These are phyloP conservation scores for Plasmodium vivax DNA, from an alignment of 169 alveolate genomes.

Conservation along the genomic window DNA sequence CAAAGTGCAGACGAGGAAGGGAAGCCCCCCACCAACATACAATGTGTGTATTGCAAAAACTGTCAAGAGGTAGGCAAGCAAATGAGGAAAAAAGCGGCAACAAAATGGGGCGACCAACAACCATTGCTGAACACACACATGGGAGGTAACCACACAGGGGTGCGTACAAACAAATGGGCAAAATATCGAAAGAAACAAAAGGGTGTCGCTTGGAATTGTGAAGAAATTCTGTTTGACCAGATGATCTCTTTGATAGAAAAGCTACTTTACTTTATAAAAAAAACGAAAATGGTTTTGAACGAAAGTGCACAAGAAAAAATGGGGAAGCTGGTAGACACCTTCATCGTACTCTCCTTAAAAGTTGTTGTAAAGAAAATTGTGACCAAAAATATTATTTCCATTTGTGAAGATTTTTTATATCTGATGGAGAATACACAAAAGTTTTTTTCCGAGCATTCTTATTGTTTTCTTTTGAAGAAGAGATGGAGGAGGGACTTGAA, in stretches of 20 bases:
- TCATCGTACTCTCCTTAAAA: not conserved
- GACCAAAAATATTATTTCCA: not conserved
- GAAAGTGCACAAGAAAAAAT: not conserved
- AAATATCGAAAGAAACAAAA: not conserved
- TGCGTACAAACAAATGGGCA: not conserved
- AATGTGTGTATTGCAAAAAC: not conserved
- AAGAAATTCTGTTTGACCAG: not conserved
- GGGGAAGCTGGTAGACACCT: not conserved
- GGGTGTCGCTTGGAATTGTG: not conserved
- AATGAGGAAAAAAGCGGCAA: not conserved
- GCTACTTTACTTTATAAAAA: conserved; percentile 5
- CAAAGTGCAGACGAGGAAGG: not conserved
- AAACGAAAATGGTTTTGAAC: conserved; percentile 3
- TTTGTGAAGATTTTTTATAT: not conserved
- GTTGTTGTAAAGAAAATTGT: not conserved
- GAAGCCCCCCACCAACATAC: not conserved
- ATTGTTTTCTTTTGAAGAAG: conserved; percentile 5
- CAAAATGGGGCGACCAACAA: not conserved
- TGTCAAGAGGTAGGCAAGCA: not conserved
- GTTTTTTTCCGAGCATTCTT: not conserved
- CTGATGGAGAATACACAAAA: not conserved
- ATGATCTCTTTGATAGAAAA: not conserved
- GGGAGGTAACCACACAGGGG: not conserved
- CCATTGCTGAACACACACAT: not conserved
- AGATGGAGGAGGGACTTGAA: not conserved